Percentiles rank a stretch among this genome's conserved stretches.
phyloP scores from a whole-genome alignment of 257 asterid genomes.

The Petunia axillaris region DNA sequence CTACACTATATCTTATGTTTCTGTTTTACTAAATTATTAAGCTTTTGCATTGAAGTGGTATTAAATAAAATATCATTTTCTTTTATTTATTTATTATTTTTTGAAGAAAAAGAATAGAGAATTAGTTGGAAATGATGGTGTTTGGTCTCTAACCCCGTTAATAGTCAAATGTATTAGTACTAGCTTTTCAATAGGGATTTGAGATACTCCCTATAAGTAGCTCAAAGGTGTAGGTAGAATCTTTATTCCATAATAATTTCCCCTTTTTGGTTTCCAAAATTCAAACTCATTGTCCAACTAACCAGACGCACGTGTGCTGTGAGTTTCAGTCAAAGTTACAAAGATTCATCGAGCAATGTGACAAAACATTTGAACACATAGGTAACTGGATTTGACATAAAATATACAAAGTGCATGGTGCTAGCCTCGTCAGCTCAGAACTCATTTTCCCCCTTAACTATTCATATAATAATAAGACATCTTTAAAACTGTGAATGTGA shows the following conservation, averaged over 20 bases:
- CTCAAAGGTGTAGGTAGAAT: background rate
- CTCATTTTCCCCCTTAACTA: conserved; percentile 3
- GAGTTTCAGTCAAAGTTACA: conserved; percentile 23
- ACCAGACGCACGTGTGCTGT: conserved; percentile 24
- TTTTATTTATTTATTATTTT: no score
- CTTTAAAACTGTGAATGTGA: background rate
- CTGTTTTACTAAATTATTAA: no score
- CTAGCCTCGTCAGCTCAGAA: conserved; percentile 10
- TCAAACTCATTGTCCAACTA: conserved; percentile 11
- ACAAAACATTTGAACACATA: conserved; percentile 25
- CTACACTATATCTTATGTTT: no score
- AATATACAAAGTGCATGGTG: conserved; percentile 21
- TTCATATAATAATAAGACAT: background rate
- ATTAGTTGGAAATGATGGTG: background rate
- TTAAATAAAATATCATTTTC: no score
- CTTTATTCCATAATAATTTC: background rate
- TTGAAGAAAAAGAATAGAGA: no score
- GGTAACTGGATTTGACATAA: conserved; percentile 29
- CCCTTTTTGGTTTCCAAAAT: conserved; percentile 17
- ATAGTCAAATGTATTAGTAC: conserved; percentile 2
- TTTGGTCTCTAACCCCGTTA: conserved; percentile 6
- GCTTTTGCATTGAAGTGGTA: no score
- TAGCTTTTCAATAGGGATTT: background rate
- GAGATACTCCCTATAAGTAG: conserved; percentile 6
- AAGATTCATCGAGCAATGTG: conserved; percentile 30